A percentile compares a stretch with the other conserved stretches of the same genome.
phyloP scores from a whole-genome alignment of 768 basidiomycete species.

The Leccinum variicolor region DNA sequence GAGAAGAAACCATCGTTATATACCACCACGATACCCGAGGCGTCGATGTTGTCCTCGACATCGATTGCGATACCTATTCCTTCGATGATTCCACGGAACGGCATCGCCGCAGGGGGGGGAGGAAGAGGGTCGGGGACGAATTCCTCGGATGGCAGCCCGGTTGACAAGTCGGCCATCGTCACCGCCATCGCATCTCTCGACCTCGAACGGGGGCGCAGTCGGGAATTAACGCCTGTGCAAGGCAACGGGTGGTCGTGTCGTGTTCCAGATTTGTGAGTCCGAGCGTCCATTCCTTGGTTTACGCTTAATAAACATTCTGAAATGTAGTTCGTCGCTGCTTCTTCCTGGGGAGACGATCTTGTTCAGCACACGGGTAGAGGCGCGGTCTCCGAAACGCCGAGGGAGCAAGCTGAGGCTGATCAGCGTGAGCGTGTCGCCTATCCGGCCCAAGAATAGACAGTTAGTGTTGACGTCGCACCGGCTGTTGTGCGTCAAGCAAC shows the following conservation, averaged over 20 bases:
- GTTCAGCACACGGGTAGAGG: constrained; percentile 53
- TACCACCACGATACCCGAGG: constrained; percentile 3
- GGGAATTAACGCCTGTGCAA: constrained; percentile 52
- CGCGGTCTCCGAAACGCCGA: constrained; percentile 50
- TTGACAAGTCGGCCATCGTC: constrained; percentile 31
- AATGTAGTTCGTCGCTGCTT: constrained; percentile 36
- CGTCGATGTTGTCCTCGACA: not conserved
- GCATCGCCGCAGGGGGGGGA: constrained; percentile 16
- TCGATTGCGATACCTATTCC: constrained; percentile 11
- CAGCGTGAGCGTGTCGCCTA: constrained; percentile 44
- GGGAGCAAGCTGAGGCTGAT: constrained; percentile 54
- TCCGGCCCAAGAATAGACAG: constrained; percentile 50
- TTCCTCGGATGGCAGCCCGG: constrained; percentile 49
- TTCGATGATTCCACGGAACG: not conserved
- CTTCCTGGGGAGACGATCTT: constrained; percentile 45
- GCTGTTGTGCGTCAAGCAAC: constrained; percentile 54
- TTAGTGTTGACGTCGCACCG: constrained; percentile 56
- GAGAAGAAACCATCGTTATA: constrained; percentile 6
- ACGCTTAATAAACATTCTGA: not conserved
- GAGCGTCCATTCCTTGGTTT: not conserved
- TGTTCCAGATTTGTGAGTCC: constrained; percentile 45
- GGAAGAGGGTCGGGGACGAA: constrained; percentile 36
- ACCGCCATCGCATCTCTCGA: constrained; percentile 34
- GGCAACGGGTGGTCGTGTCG: constrained; percentile 35
- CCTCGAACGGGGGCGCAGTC: constrained; percentile 49